A percentile compares a stretch with the other conserved stretches of the same genome.
phyloP scores from a whole-genome alignment of 352 stramenopile species.

The Pythium phragmiticola region DNA sequence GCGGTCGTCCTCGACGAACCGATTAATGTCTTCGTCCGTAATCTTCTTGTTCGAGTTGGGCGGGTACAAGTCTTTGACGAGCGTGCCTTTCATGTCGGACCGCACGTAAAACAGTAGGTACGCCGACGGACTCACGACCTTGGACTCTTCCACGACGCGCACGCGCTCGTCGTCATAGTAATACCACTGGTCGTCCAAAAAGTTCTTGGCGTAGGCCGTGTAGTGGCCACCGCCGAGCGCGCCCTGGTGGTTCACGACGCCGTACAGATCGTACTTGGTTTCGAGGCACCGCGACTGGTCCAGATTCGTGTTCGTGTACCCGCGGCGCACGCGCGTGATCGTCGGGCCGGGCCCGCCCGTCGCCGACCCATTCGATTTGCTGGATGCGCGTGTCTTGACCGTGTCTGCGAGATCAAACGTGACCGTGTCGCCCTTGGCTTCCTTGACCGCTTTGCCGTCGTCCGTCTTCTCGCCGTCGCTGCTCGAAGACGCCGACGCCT shows the following conservation, averaged over 20 bases:
- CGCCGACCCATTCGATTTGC: slow-evolving; percentile 5
- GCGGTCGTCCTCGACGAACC: slow-evolving; percentile 84
- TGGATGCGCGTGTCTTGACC: slow-evolving; percentile 18
- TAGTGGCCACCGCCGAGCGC: slow-evolving; percentile 86
- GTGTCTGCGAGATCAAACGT: slow-evolving; percentile 12
- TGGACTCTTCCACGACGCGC: slow-evolving; percentile 81
- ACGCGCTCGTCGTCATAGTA: slow-evolving; percentile 90
- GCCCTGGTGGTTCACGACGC: slow-evolving; percentile 87
- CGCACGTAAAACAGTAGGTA: slow-evolving; percentile 93
- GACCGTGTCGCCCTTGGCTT: slow-evolving; percentile 18
- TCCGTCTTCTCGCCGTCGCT: no score
- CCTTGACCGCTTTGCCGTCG: slow-evolving; percentile 1
- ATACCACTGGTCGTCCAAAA: slow-evolving; percentile 88
- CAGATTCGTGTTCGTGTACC: slow-evolving; percentile 89
- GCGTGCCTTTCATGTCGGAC: slow-evolving; percentile 81
- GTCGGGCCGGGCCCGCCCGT: slow-evolving; percentile 20
- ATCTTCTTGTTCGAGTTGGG: slow-evolving; percentile 85
- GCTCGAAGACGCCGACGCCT: slow-evolving; percentile 6
- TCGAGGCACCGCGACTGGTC: slow-evolving; percentile 85
- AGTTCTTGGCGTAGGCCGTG: slow-evolving; percentile 88
- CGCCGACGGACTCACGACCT: slow-evolving; percentile 81
- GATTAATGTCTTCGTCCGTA: slow-evolving; percentile 88
- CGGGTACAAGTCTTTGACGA: slow-evolving; percentile 85
- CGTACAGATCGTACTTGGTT: slow-evolving; percentile 88
- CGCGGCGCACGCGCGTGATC: slow-evolving; percentile 68